Evolutionary conservation across 768 basidiomycete genomes (phyloP).

Genomic region (Fomitopsis serialis): DNA sequence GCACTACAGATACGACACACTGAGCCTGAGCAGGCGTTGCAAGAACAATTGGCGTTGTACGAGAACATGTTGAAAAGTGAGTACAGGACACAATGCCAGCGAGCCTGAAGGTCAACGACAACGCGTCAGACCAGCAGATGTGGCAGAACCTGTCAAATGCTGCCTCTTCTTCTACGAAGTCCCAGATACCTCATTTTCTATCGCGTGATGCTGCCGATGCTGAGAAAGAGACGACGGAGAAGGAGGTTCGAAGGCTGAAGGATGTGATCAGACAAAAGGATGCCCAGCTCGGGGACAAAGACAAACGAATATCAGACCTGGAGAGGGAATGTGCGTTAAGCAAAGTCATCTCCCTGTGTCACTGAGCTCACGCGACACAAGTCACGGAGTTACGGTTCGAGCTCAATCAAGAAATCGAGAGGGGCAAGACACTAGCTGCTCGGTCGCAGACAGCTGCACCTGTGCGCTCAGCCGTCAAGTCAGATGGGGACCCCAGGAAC

Average conservation of each 20-base stretch:
- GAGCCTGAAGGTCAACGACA: slow-evolving; percentile 36
- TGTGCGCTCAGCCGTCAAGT: slow-evolving; percentile 28
- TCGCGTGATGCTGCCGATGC: slow-evolving; percentile 71
- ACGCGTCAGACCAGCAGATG: slow-evolving; percentile 37
- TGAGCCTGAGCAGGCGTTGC: slow-evolving; percentile 55
- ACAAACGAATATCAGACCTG: slow-evolving; percentile 41
- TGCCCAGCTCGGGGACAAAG: slow-evolving; percentile 34
- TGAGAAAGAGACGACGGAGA: slow-evolving; percentile 50
- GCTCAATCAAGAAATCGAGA: slow-evolving; percentile 59
- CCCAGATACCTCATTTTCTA: slow-evolving; percentile 55
- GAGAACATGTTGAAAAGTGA: slow-evolving; percentile 50
- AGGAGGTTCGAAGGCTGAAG: slow-evolving; percentile 42
- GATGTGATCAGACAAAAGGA: slow-evolving; percentile 39
- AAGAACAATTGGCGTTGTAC: slow-evolving; percentile 43
- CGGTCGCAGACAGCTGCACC: slow-evolving; percentile 35
- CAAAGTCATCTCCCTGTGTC: not conserved
- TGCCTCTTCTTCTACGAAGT: slow-evolving; percentile 42
- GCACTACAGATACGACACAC: slow-evolving; percentile 52
- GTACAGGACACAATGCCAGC: slow-evolving; percentile 7
- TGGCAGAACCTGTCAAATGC: slow-evolving; percentile 36
- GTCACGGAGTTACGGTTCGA: slow-evolving; percentile 49
- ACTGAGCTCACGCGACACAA: slow-evolving; percentile 17
- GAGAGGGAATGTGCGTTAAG: slow-evolving; percentile 35
- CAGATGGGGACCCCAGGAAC: slow-evolving; percentile 49
- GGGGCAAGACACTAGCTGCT: slow-evolving; percentile 33